phyloP scores from a whole-genome alignment of 257 asterid genomes.

The Przewalskia tangutica region DNA sequence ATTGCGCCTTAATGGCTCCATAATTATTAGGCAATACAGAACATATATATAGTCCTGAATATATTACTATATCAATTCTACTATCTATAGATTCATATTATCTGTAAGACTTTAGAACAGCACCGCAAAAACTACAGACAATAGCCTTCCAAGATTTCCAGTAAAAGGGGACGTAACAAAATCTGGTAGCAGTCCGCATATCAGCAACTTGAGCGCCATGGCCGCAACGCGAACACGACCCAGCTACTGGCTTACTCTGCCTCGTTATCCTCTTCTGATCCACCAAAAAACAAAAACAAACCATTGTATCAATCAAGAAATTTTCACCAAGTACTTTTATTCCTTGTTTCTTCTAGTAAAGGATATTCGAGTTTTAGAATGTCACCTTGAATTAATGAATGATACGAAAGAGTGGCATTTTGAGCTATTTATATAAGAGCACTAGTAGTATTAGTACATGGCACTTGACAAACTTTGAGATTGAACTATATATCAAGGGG shows the following conservation, averaged over 20 bases:
- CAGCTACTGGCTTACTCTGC: slow-evolving; percentile 64
- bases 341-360: too few species aligned
- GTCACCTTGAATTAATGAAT: neutral
- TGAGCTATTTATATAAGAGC: neutral
- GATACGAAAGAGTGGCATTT: neutral
- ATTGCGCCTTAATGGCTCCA: neutral
- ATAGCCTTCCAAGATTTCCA: slow-evolving; percentile 77
- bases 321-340: too few species aligned
- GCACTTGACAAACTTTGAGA: neutral
- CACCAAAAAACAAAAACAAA: slow-evolving; percentile 73
- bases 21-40: neutral
- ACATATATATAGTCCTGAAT: neutral
- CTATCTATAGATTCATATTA: neutral
- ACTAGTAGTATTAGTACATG: neutral
- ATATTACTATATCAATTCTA: neutral
- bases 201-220: slow-evolving; percentile 63
- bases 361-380: too few species aligned
- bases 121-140: slow-evolving; percentile 58
- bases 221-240: slow-evolving; percentile 67
- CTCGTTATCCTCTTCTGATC: slow-evolving; percentile 58
- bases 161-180: slow-evolving; percentile 60
- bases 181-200: slow-evolving; percentile 64
- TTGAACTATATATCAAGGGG: neutral
- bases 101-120: slow-evolving; percentile 54
- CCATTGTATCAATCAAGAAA: slow-evolving; percentile 13